Base-by-base conservation (phyloP, 176 grass and related monocot genomes). In the Paspalum notatum region DNA sequence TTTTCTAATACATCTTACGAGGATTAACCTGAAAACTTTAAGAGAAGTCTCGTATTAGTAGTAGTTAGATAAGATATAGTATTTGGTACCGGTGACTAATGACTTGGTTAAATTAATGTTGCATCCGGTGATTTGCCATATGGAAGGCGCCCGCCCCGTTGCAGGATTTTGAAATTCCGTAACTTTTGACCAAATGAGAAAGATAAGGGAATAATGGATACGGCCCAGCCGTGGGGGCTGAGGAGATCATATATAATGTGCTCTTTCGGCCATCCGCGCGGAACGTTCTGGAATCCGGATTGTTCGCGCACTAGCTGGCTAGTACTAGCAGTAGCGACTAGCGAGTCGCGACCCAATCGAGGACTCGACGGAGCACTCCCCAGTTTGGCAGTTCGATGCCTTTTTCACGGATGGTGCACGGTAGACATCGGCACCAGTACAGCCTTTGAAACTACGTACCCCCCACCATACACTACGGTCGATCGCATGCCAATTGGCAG, bases 261-360 rank as follows among this genome's bases (percentile, higher is more conserved):
- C 70, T 45, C 87, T 89, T 81, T 89, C 82, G 64, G 77, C 61
- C 6, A 40, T 46, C 14, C 54, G 55, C 46, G 53, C 12, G 63
- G 82, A 89, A 85, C 20, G 22, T 85, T 81, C 76, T 69, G 63
- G 87, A 80, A 70, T n/a, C 64, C 22, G 80, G 63, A 89, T 80
- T 71, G 71, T 42, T 22, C 71, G 26, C 55, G 70, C 82, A 76
- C 71, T 57, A 56, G 14, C 26, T 22, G 10, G 14, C 39, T 13
- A 50, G 54, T 6, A 52, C 15, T 17, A 32, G 2, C 0, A 48
- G 52, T 55, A 25, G 41, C 21, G 7, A 12, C n/a, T n/a, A n/a
- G n/a, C n/a, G n/a, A 12, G 17, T 38, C 8, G 44, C 20, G 10
- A 73, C 37, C 26, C 61, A 78, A 78, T 43, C 62, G 17, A 66